Percentiles rank a stretch among this genome's conserved stretches.
These are phyloP conservation scores for Phytopythium cucurbitacearum DNA, from an alignment of 352 stramenopile genomes.

Conservation along the genomic window DNA sequence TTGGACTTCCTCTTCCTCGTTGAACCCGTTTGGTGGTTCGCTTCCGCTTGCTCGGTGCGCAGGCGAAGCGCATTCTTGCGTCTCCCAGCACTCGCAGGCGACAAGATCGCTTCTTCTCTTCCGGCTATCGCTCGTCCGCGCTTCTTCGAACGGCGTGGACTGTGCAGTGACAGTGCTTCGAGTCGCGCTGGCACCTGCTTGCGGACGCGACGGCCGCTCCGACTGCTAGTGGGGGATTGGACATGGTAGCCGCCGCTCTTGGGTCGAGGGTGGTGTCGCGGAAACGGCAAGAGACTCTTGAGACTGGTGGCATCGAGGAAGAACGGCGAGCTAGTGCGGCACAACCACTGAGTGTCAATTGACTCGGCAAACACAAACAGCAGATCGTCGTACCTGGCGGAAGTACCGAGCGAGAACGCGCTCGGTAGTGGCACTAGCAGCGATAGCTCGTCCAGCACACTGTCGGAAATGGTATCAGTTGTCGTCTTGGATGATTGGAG, in stretches of 20 bases:
- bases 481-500: too few species aligned
- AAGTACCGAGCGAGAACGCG: background rate
- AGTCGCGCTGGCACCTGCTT: conserved; percentile 24
- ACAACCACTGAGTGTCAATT: background rate
- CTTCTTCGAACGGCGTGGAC: conserved; percentile 6
- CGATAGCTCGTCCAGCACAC: background rate
- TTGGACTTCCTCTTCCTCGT: conserved; percentile 10
- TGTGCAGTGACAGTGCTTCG: conserved; percentile 28
- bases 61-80: conserved; percentile 48
- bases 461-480: too few species aligned
- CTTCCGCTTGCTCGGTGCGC: conserved; percentile 11
- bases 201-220: conserved; percentile 9
- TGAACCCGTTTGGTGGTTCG: conserved; percentile 1
- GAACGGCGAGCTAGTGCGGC: conserved; percentile 30
- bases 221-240: conserved; percentile 1
- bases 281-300: conserved; percentile 44
- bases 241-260: conserved; percentile 16
- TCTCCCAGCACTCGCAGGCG: conserved; percentile 9
- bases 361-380: background rate
- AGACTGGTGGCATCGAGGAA: conserved; percentile 66
- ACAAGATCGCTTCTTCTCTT: conserved; percentile 3
- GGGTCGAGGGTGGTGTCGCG: conserved; percentile 12
- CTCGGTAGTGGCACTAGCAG: conserved; percentile 3
- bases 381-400: conserved; percentile 1
- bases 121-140: conserved; percentile 6